Evolutionary conservation across 345 rosid species (phyloP).

Genomic region (Sisymbrium irio): DNA sequence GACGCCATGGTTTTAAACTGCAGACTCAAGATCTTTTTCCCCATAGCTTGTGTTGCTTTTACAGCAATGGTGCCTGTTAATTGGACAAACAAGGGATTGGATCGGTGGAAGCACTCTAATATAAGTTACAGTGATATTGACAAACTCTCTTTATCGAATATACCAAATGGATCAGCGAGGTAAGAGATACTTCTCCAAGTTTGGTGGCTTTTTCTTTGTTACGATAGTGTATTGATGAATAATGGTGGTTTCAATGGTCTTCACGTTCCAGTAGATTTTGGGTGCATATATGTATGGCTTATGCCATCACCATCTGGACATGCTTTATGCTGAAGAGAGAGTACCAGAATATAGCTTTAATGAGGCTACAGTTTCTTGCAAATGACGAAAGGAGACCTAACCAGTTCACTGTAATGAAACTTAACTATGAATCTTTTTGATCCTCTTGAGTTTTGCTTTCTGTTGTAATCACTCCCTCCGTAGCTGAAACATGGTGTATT

Average conservation of each 20-base stretch:
- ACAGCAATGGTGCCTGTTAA: slow-evolving; percentile 76
- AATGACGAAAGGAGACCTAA: slow-evolving; percentile 75
- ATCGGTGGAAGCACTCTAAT: slow-evolving; percentile 33
- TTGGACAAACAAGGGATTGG: slow-evolving; percentile 71
- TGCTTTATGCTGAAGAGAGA: slow-evolving; percentile 81
- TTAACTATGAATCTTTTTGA: not conserved
- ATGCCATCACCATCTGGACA: slow-evolving; percentile 87
- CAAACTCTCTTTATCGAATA: slow-evolving; percentile 82
- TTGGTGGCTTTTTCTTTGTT: slow-evolving; percentile 2
- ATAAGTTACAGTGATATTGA: slow-evolving; percentile 65
- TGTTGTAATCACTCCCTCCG: not conserved
- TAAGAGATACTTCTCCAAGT: slow-evolving; percentile 23
- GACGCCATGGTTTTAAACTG: slow-evolving; percentile 22
- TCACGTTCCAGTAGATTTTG: slow-evolving; percentile 59
- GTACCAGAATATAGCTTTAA: slow-evolving; percentile 67
- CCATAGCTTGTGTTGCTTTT: slow-evolving; percentile 73
- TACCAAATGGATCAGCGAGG: slow-evolving; percentile 77
- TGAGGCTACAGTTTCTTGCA: slow-evolving; percentile 94
- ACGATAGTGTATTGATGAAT: not conserved
- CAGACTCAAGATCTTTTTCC: slow-evolving; percentile 87
- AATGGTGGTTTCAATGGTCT: not conserved
- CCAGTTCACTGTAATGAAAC: slow-evolving; percentile 65
- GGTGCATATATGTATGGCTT: slow-evolving; percentile 90
- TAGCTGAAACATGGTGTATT: not conserved
- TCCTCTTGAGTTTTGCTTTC: not conserved